Conservation (phyloP, 306 rosid species). For the Herpetospermum pedunculosum region DNA sequence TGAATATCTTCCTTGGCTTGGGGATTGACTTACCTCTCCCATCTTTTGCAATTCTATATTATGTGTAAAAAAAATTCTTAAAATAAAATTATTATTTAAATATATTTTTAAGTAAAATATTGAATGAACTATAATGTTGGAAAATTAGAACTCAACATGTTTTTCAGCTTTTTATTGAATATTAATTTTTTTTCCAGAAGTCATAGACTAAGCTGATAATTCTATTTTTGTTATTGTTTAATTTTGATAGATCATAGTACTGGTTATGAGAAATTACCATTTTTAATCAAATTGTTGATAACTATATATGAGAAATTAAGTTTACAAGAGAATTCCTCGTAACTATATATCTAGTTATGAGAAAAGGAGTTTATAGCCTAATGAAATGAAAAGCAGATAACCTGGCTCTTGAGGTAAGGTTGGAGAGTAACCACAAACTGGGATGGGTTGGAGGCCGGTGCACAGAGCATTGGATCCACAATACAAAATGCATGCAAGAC, state of each 20-base stretch:
- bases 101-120: neutral
- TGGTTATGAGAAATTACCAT: neutral
- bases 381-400: slow-evolving; percentile 13
- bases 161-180: neutral
- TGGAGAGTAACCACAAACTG: slow-evolving; percentile 95
- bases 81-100: neutral
- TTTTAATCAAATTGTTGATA: neutral
- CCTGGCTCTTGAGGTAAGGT: slow-evolving; percentile 95
- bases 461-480: slow-evolving; percentile 88
- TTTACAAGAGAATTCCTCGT: neutral
- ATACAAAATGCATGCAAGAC: slow-evolving; percentile 88
- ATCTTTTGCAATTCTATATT: neutral
- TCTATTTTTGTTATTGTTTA: neutral
- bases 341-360: neutral
- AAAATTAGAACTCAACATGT: neutral
- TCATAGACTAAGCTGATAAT: neutral
- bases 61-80: neutral
- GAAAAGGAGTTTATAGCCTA: neutral
- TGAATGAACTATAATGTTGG: neutral
- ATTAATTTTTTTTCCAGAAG: neutral
- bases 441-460: slow-evolving; percentile 85
- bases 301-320: neutral
- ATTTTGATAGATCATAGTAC: neutral
- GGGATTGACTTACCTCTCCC: neutral
- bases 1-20: neutral